phyloP scores from a whole-genome alignment of 805 yeast species.

The Candida corydali region DNA sequence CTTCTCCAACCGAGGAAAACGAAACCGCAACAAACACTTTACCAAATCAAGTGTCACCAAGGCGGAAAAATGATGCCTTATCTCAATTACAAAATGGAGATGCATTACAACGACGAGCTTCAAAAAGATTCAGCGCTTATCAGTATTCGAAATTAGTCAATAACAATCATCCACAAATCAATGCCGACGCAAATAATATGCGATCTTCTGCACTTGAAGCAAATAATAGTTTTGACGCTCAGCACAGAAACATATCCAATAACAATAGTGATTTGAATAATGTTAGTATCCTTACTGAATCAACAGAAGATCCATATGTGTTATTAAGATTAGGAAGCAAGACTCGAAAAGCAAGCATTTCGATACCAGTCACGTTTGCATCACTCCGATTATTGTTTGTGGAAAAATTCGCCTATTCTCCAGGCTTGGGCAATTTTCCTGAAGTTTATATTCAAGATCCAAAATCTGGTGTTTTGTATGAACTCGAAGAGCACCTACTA shows the following conservation, averaged over 20 bases:
- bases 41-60: background rate
- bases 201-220: slow-evolving; percentile 3
- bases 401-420: slow-evolving; percentile 82
- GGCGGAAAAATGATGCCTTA: slow-evolving; percentile 51
- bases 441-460: slow-evolving; percentile 70
- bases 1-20: background rate
- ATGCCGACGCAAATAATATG: slow-evolving; percentile 1
- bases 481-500: slow-evolving; percentile 68
- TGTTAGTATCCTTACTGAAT: background rate
- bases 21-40: background rate
- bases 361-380: slow-evolving; percentile 46
- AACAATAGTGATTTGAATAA: background rate
- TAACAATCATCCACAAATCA: slow-evolving; percentile 1
- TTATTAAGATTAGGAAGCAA: slow-evolving; percentile 49
- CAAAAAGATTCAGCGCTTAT: slow-evolving; percentile 89
- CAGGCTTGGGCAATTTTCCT: slow-evolving; percentile 69
- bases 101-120: slow-evolving; percentile 85
- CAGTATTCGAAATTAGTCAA: slow-evolving; percentile 72
- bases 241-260: background rate
- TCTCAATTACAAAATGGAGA: slow-evolving; percentile 78
- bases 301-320: slow-evolving; percentile 15
- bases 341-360: slow-evolving; percentile 51
- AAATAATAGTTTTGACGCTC: background rate
- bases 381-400: slow-evolving; percentile 69
- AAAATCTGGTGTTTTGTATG: slow-evolving; percentile 59